Evolutionary conservation across 129 eudicot genomes (phyloP).

Genomic region (Scalesia atractyloides): DNA sequence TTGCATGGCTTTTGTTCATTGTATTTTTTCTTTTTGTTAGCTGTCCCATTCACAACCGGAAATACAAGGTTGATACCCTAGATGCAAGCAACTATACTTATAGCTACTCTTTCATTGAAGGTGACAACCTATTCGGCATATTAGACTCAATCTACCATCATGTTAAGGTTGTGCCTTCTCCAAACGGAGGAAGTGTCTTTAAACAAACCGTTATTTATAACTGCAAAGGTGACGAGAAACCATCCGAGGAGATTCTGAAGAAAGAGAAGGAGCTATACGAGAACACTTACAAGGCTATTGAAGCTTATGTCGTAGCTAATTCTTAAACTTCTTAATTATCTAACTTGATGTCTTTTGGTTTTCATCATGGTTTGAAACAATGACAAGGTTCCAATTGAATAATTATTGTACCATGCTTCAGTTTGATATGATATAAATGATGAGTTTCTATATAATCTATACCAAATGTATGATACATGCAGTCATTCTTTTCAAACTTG

Average conservation of each 20-base stretch:
- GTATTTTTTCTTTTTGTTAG: background rate
- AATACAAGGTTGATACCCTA: conserved; percentile 5
- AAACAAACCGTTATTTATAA: background rate
- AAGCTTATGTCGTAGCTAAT: background rate
- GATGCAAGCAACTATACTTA: conserved; percentile 4
- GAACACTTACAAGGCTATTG: conserved; percentile 11
- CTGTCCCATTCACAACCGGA: conserved; percentile 3
- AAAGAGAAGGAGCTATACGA: conserved; percentile 7
- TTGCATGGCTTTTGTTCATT: background rate
- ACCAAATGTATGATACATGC: too few relatives aligned
- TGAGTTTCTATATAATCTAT: too few relatives aligned
- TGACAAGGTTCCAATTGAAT: too few relatives aligned
- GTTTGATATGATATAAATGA: too few relatives aligned
- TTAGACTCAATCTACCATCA: conserved; percentile 6
- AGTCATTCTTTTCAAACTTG: too few relatives aligned
- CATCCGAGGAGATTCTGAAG: conserved; percentile 1
- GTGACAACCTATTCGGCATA: conserved; percentile 20
- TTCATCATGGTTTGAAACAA: too few relatives aligned
- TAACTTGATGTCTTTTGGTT: too few relatives aligned
- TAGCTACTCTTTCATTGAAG: conserved; percentile 14
- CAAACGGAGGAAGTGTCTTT: conserved; percentile 16
- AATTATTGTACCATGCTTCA: too few relatives aligned
- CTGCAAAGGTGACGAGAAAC: conserved; percentile 15
- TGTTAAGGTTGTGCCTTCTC: conserved; percentile 18
- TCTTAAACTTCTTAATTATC: too few relatives aligned